Conservation (phyloP, 108 stramenopile species). For the Schizochytrium sp. region DNA sequence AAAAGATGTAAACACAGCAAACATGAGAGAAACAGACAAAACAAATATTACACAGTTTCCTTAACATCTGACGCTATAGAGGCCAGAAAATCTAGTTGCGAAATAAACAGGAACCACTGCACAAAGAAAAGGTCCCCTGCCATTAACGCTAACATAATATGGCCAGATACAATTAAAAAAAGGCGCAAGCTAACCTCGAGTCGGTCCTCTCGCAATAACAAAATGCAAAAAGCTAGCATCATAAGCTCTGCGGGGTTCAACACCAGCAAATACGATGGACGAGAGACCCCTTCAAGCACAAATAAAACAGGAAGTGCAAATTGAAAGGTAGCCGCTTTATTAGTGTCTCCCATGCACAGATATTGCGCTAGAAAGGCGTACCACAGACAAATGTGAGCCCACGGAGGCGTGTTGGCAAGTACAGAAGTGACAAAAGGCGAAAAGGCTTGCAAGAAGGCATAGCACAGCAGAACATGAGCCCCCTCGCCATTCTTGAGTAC, state of each 20-base stretch:
- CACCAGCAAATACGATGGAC: slow-evolving; percentile 35
- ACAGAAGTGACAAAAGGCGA: not conserved
- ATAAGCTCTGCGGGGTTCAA: not conserved
- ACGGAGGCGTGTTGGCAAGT: slow-evolving; percentile 35
- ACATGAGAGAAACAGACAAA: no score
- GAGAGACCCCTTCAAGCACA: slow-evolving; percentile 25
- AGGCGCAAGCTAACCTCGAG: not conserved
- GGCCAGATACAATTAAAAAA: not conserved
- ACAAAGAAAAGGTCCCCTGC: not conserved
- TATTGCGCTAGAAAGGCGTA: slow-evolving; percentile 54
- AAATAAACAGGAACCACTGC: slow-evolving; percentile 26
- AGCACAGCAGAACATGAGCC: not conserved
- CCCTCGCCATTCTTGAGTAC: slow-evolving; percentile 1
- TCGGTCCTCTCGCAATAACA: not conserved
- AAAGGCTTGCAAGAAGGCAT: not conserved
- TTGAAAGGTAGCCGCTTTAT: not conserved
- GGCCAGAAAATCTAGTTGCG: slow-evolving; percentile 37
- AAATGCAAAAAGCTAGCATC: slow-evolving; percentile 17
- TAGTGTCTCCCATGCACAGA: not conserved
- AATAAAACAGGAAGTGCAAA: slow-evolving; percentile 9
- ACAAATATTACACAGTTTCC: no score
- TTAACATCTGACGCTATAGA: not conserved
- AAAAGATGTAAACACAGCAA: no score
- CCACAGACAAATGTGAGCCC: slow-evolving; percentile 37
- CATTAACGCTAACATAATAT: not conserved